phyloP scores from a whole-genome alignment of 768 basidiomycete species.

The Clavulina sp. region DNA sequence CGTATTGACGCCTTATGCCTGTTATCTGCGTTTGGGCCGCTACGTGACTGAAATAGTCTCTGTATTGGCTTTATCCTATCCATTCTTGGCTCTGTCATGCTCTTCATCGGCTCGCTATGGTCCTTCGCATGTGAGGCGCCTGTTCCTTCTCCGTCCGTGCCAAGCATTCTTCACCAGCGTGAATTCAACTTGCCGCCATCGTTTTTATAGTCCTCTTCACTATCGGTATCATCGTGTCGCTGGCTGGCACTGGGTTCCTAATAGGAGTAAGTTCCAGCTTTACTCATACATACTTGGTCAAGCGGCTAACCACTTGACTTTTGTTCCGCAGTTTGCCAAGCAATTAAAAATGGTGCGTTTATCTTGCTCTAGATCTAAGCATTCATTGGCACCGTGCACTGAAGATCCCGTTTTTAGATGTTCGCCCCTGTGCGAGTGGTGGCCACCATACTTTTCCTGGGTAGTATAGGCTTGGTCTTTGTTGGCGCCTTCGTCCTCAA shows the following conservation, averaged over 20 bases:
- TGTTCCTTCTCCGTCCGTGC: slow-evolving; percentile 4
- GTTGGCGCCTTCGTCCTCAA: slow-evolving; percentile 65
- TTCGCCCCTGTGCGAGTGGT: slow-evolving; percentile 83
- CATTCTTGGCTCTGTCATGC: slow-evolving; percentile 55
- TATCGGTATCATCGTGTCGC: slow-evolving; percentile 62
- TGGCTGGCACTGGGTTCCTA: slow-evolving; percentile 80
- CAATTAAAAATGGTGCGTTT: slow-evolving; percentile 63
- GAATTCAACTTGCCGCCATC: background rate
- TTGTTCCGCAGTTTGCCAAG: slow-evolving; percentile 38
- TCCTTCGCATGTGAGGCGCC: slow-evolving; percentile 47
- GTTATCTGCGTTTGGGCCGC: too few species aligned
- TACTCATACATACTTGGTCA: background rate
- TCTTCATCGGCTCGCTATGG: slow-evolving; percentile 51
- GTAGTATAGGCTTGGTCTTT: slow-evolving; percentile 65
- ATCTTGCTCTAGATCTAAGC: background rate
- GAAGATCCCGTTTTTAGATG: slow-evolving; percentile 38
- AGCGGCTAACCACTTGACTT: slow-evolving; percentile 7
- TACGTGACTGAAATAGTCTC: too few species aligned
- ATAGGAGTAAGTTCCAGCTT: slow-evolving; percentile 47
- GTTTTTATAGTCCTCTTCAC: slow-evolving; percentile 50
- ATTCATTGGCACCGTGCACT: background rate
- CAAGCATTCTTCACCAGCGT: background rate
- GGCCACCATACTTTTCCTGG: slow-evolving; percentile 64
- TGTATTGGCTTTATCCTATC: slow-evolving; percentile 62
- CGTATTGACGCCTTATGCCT: too few species aligned